Evolutionary conservation across 139 green algal genomes (phyloP).

Genomic region (Chlamydomonas eustigma): DNA sequence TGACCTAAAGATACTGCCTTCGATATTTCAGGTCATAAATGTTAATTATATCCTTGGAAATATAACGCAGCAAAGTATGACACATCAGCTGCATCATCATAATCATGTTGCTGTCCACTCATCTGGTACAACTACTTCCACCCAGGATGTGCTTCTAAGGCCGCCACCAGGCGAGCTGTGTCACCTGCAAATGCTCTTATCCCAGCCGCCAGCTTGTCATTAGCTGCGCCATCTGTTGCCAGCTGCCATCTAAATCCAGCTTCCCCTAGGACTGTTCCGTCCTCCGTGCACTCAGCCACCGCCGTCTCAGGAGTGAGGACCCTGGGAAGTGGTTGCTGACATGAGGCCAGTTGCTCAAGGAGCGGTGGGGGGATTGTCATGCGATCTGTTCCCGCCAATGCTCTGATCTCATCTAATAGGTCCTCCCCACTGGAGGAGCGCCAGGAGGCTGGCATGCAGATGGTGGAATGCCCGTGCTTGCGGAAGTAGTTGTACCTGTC

Average conservation of each 20-base stretch:
- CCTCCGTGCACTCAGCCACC: conserved; percentile 19
- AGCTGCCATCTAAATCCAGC: conserved; percentile 29
- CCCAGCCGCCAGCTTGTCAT: conserved; percentile 45
- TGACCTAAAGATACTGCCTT: too few species aligned
- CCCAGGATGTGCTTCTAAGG: conserved; percentile 28
- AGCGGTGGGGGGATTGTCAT: conserved; percentile 46
- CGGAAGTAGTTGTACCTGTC: conserved; percentile 42
- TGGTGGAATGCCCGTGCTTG: conserved; percentile 35
- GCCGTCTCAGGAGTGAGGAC: neutral
- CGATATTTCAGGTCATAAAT: too few species aligned
- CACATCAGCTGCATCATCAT: too few species aligned
- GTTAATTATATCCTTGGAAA: too few species aligned
- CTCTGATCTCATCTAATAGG: conserved; percentile 37
- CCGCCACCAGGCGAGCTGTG: conserved; percentile 32
- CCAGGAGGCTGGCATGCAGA: conserved; percentile 48
- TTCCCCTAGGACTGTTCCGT: conserved; percentile 14
- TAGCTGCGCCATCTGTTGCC: conserved; percentile 30
- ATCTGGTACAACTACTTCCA: too few species aligned
- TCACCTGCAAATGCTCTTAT: conserved; percentile 39
- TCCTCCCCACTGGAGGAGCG: conserved; percentile 36
- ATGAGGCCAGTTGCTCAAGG: conserved; percentile 18
- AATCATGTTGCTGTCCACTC: too few species aligned
- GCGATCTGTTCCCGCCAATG: conserved; percentile 38
- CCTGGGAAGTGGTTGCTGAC: neutral
- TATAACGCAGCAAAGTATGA: too few species aligned